Conservation (phyloP, 352 stramenopile species). For the Phytophthora melonis region DNA sequence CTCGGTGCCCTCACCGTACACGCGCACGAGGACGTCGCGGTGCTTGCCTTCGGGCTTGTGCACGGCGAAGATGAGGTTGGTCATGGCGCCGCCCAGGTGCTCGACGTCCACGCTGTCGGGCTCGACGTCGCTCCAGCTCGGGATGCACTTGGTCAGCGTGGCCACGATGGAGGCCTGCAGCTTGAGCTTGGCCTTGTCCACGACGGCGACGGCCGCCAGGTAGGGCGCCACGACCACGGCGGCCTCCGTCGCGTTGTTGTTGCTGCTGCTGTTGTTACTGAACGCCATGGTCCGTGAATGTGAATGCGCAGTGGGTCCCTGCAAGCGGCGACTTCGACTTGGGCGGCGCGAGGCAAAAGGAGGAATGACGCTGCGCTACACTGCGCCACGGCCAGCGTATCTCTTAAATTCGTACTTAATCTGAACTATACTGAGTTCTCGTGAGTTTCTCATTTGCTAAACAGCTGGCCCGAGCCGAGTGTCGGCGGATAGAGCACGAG, state of each 20-base stretch:
- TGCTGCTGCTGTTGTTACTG: constrained; percentile 9
- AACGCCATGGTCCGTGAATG: constrained; percentile 10
- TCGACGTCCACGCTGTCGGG: constrained; percentile 70
- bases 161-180: constrained; percentile 75
- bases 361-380: constrained; percentile 28
- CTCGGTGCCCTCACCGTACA: constrained; percentile 87
- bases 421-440: constrained; percentile 5
- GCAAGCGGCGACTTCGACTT: constrained; percentile 2
- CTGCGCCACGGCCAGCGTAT: neutral
- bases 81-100: constrained; percentile 83
- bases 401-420: constrained; percentile 7
- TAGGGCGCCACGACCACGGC: constrained; percentile 64
- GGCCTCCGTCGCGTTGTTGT: constrained; percentile 15
- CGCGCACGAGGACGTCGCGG: constrained; percentile 74
- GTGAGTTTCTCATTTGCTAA: constrained; percentile 4
- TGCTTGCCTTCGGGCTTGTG: constrained; percentile 75
- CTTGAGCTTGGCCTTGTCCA: constrained; percentile 77
- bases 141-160: constrained; percentile 63
- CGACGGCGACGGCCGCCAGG: constrained; percentile 55
- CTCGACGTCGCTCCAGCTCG: constrained; percentile 63
- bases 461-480: constrained; percentile 2
- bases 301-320: neutral
- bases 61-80: constrained; percentile 87
- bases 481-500: neutral
- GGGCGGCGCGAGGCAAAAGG: constrained; percentile 35